Base-by-base conservation (phyloP, 192 early-diverging fungal species). In the Allomyces javanicus region DNA sequence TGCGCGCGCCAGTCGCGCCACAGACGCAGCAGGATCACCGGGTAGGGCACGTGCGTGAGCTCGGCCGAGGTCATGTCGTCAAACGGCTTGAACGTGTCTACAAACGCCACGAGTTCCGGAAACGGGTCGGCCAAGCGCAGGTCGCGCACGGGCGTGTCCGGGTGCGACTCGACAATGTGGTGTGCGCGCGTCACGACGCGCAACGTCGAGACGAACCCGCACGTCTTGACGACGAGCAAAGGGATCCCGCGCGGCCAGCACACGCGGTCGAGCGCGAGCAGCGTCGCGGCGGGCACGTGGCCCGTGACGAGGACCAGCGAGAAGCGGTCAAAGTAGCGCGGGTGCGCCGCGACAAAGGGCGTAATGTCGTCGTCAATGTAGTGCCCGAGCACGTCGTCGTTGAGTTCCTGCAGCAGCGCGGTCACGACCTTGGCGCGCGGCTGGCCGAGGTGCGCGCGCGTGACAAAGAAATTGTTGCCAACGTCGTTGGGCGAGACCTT, bases 391-490 rank as follows among this genome's bases (percentile, higher is more conserved):
- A 89, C 94, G 66, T 94, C 91, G 63, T 87, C 87, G 71, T 99
- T 99, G 63, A 99, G 74, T 73, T 94, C 92, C 61, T 74, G 70
- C 10, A 99, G 81, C 25, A 87, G 76, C 25, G 81, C 78, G 7
- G 76, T 73, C 9, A 85, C 79, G 24, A 71, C 68, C 69, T 88
- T 64, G 1, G 89, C 87, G 43, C 89, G 79, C 25, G 77, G 71
- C 68, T 81, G 72, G 12, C 90, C 92, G 14, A 87, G 69, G 55
- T 78, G 77, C 6, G 75, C 75, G 11, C 72, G 45, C 33, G 82
- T 83, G n/a, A 99, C 76, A 70, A 99, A 99, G 73, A 99, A 99
- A 75, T 96, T 97, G 73, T 77, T 87, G 33, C 86, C 88, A 55
- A 87, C 75, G 65, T 94, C 93, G 25, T 75, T 65, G 26, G 81